Evolutionary conservation across 768 basidiomycete species (phyloP).

Genomic region (Lactarius psammicola): DNA sequence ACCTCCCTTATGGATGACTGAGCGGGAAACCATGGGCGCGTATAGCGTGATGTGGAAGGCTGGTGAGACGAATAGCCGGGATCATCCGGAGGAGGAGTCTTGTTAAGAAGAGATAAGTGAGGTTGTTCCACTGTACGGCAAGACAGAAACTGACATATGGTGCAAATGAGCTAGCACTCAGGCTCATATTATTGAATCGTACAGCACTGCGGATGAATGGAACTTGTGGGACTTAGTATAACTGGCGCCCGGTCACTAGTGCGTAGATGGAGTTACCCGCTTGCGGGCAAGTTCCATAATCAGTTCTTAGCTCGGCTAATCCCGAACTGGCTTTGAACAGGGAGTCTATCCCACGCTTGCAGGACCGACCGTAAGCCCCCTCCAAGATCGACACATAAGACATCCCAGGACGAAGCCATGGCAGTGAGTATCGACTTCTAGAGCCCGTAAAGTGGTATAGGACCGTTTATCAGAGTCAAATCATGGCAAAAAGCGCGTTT

Average conservation of each 20-base stretch:
- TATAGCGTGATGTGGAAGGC: conserved; percentile 33
- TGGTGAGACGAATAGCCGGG: conserved; percentile 34
- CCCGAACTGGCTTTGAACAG: conserved; percentile 43
- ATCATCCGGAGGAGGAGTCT: conserved; percentile 64
- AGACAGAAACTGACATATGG: conserved; percentile 50
- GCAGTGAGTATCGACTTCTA: conserved; percentile 28
- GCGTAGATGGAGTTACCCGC: not conserved
- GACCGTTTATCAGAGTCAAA: not conserved
- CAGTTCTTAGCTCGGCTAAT: conserved; percentile 36
- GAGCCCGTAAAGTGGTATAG: not conserved
- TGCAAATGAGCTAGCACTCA: conserved; percentile 55
- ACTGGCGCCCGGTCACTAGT: not conserved
- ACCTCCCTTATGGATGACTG: conserved; percentile 35
- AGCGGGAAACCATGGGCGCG: conserved; percentile 55
- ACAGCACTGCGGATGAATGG: conserved; percentile 1
- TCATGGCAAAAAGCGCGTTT: conserved; percentile 7
- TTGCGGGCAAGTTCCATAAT: not conserved
- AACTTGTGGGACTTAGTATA: not conserved
- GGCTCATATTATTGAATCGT: conserved; percentile 33
- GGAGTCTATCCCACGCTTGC: conserved; percentile 10
- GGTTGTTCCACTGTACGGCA: not conserved
- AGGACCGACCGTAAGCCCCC: conserved; percentile 26
- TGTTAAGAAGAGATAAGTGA: conserved; percentile 10
- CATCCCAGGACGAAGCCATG: conserved; percentile 31
- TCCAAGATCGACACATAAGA: conserved; percentile 30